A percentile compares a stretch with the other conserved stretches of the same genome.
Conservation (phyloP, 2,329 filamentous ascomycete species). For the Claviceps sp. region DNA sequence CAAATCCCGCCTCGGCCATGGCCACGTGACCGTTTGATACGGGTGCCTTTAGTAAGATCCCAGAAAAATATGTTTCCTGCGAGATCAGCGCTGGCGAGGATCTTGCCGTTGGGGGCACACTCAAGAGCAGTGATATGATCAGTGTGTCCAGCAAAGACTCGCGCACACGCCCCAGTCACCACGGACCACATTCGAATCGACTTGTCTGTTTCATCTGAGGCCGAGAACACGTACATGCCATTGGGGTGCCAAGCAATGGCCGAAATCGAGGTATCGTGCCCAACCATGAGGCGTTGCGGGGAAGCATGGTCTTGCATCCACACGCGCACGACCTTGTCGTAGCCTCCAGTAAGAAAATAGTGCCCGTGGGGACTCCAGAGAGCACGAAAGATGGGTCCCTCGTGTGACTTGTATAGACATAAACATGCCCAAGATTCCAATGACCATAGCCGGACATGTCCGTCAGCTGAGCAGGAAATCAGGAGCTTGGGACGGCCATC, state of each 20-base stretch:
- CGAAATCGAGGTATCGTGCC: constrained; percentile 89
- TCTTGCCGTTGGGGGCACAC: constrained; percentile 76
- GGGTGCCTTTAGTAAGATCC: constrained; percentile 76
- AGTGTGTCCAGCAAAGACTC: constrained; percentile 83
- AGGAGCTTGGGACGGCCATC: constrained; percentile 58
- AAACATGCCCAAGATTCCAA: constrained; percentile 85
- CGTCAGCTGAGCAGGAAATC: constrained; percentile 77
- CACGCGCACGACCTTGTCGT: constrained; percentile 79
- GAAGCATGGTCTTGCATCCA: constrained; percentile 92
- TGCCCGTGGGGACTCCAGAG: constrained; percentile 88
- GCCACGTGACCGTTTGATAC: constrained; percentile 85
- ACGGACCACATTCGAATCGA: constrained; percentile 96
- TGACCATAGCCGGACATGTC: constrained; percentile 83
- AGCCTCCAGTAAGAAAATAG: constrained; percentile 80
- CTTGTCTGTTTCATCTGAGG: constrained; percentile 71
- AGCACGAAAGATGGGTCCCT: constrained; percentile 77
- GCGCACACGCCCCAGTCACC: constrained; percentile 72
- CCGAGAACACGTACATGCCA: constrained; percentile 84
- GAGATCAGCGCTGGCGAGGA: constrained; percentile 81
- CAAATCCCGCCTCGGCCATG: constrained; percentile 90
- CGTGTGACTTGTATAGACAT: constrained; percentile 87
- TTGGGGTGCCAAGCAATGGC: constrained; percentile 91
- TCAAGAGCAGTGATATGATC: constrained; percentile 76
- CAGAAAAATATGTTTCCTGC: constrained; percentile 86
- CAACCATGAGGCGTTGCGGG: constrained; percentile 74